Evolutionary conservation across 1,284 basidiomycete species (phyloP).

Genomic region (Trichosporon sp.): DNA sequence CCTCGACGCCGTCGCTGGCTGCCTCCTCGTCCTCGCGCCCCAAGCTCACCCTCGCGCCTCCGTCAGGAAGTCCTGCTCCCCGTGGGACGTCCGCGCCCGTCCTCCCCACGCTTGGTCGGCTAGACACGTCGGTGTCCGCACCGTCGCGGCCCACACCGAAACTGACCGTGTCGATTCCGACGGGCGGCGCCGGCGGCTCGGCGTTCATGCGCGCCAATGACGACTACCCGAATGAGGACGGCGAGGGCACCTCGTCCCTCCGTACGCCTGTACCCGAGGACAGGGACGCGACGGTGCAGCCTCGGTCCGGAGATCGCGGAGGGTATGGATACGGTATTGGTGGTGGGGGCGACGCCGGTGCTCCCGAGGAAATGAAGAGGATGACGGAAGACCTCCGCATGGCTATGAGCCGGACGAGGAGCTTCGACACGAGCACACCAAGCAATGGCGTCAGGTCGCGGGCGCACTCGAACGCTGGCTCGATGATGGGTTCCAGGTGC

Average conservation of each 20-base stretch:
- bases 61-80: conserved; percentile 28
- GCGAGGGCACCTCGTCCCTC: conserved; percentile 25
- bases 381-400: conserved; percentile 52
- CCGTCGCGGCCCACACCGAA: conserved; percentile 23
- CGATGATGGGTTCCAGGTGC: neutral
- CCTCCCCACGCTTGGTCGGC: conserved; percentile 19
- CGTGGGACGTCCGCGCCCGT: conserved; percentile 21
- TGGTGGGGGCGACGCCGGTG: conserved; percentile 26
- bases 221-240: conserved; percentile 35
- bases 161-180: conserved; percentile 50
- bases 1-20: conserved; percentile 26
- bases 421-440: conserved; percentile 30
- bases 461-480: conserved; percentile 20
- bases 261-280: conserved; percentile 41
- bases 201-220: conserved; percentile 24
- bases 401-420: conserved; percentile 35
- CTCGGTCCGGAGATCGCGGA: conserved; percentile 30
- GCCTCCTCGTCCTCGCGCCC: conserved; percentile 40
- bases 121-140: conserved; percentile 8
- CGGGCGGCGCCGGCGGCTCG: conserved; percentile 25
- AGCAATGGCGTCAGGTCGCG: conserved; percentile 20
- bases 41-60: conserved; percentile 42
- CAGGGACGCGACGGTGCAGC: conserved; percentile 47
- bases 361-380: conserved; percentile 35
- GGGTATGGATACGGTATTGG: neutral